Conservation (phyloP, 768 basidiomycete species). For the Rhodotorula graminis region DNA sequence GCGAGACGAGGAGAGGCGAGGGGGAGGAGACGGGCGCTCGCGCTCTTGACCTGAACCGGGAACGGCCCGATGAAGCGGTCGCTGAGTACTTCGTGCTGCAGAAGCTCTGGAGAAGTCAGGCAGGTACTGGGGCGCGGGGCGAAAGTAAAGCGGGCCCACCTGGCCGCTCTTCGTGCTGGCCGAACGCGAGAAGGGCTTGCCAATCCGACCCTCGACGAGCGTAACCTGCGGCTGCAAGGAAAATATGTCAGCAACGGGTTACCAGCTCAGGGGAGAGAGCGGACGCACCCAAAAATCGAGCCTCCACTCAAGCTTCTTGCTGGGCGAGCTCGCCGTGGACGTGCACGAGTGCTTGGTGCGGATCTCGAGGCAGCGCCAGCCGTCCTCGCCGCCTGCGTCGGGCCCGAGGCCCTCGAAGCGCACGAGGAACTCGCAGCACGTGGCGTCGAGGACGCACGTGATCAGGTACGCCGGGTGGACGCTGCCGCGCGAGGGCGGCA, state of each 20-base stretch:
- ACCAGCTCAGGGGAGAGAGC: neutral
- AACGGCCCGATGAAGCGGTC: no score
- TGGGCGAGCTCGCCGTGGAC: neutral
- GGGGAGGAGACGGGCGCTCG: no score
- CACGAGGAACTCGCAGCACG: neutral
- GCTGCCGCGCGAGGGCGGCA: neutral
- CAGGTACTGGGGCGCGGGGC: no score
- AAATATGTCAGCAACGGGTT: neutral
- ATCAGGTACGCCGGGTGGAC: accelerated
- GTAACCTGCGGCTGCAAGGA: neutral
- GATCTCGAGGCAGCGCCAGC: neutral
- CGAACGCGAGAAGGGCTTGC: neutral
- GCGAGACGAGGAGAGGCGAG: no score
- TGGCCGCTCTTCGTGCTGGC: no score
- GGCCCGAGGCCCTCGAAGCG: neutral
- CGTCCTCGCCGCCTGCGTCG: neutral
- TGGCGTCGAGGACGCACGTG: neutral
- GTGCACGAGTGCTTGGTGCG: neutral
- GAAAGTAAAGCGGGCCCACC: no score
- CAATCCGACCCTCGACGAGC: neutral
- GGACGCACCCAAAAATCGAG: neutral
- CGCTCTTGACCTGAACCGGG: no score
- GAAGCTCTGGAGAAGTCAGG: no score
- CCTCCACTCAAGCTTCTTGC: neutral
- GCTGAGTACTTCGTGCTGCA: no score